phyloP scores from a whole-genome alignment of 2,329 filamentous ascomycete genomes.

The Paecilomyces sp. region DNA sequence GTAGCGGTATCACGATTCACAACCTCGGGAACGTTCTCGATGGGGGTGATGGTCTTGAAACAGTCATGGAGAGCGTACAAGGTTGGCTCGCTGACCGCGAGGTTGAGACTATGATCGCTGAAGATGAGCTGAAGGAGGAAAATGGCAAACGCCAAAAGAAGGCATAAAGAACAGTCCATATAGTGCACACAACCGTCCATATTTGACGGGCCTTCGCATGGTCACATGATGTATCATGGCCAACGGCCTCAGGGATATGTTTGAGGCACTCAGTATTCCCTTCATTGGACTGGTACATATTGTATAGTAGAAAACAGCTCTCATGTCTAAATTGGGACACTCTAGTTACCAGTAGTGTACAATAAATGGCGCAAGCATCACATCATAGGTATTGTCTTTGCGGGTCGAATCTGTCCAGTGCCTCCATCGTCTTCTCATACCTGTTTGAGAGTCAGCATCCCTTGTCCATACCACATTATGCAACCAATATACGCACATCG shows the following conservation, averaged over 20 bases:
- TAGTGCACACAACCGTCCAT: not conserved
- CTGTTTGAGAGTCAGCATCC: conserved; percentile 15
- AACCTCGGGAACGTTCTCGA: conserved; percentile 73
- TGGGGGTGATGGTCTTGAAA: conserved; percentile 65
- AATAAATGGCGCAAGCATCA: not conserved
- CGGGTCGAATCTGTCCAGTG: conserved; percentile 74
- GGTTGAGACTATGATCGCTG: conserved; percentile 60
- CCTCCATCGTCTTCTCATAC: conserved; percentile 94
- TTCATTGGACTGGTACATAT: not conserved
- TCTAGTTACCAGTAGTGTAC: not conserved
- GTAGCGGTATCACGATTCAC: conserved; percentile 70
- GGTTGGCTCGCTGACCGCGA: conserved; percentile 70
- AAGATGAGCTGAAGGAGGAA: conserved; percentile 47
- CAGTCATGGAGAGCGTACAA: conserved; percentile 69
- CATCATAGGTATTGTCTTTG: conserved; percentile 70
- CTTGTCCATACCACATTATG: not conserved
- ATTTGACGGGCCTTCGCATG: not conserved
- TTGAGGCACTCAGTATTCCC: not conserved
- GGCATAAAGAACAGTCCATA: not conserved
- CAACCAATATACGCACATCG: conserved; percentile 56
- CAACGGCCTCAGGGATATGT: not conserved
- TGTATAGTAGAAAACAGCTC: not conserved
- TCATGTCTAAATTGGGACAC: not conserved
- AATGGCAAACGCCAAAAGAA: conserved; percentile 6
- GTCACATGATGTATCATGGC: not conserved